These are phyloP conservation scores for Eugenia klotzschiana DNA, from an alignment of 441 rosid species.

Conservation along the genomic window DNA sequence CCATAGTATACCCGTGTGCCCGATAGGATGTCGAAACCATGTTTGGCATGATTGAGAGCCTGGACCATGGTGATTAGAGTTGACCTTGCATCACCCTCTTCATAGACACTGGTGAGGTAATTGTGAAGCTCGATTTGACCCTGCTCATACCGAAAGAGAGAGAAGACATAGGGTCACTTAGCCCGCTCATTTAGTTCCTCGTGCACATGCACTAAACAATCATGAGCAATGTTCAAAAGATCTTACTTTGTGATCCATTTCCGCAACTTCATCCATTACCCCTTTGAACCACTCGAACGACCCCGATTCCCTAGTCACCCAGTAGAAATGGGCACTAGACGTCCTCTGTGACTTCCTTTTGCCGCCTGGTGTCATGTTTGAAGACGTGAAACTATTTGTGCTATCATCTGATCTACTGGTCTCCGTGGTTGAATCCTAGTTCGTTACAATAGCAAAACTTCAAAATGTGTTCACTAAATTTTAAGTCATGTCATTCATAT, in stretches of 20 bases:
- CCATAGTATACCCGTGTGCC: constrained; percentile 67
- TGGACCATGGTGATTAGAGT: constrained; percentile 92
- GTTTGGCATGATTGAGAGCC: constrained; percentile 91
- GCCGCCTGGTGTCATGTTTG: constrained; percentile 30
- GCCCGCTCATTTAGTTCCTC: background rate
- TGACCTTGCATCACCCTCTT: constrained; percentile 97
- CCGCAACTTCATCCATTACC: constrained; percentile 89
- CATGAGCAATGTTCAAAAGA: background rate
- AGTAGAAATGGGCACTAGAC: constrained; percentile 72
- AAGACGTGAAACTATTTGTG: constrained; percentile 58
- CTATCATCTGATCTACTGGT: constrained; percentile 54
- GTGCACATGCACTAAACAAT: background rate
- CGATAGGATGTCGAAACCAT: constrained; percentile 88
- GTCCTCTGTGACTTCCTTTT: constrained; percentile 43
- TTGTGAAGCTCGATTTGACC: constrained; percentile 93
- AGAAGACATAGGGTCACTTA: background rate
- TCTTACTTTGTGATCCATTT: constrained; percentile 69
- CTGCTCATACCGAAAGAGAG: constrained; percentile 19
- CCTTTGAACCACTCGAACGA: constrained; percentile 97
- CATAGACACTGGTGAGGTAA: constrained; percentile 90
- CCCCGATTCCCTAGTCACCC: constrained; percentile 91
- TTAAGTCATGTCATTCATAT: background rate
- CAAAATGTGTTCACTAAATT: background rate
- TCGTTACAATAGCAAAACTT: background rate
- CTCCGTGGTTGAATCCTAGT: constrained; percentile 46